phyloP scores from a whole-genome alignment of 2,329 filamentous ascomycete species.

The Ophiostoma ulmi region DNA sequence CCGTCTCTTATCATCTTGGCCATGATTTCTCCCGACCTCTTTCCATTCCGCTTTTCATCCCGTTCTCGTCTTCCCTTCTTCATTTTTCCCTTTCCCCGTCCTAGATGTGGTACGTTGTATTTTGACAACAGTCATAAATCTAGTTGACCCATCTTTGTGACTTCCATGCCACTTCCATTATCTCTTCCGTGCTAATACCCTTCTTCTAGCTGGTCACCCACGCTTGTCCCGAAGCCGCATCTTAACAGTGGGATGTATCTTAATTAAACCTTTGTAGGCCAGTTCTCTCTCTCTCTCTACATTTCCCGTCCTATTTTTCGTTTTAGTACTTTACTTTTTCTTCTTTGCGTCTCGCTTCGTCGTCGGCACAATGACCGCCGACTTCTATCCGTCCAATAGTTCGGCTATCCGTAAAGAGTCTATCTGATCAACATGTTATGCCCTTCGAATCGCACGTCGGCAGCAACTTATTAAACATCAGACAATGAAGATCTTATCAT shows the following conservation, averaged over 20 bases:
- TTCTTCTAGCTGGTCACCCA: background rate
- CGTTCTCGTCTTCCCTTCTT: background rate
- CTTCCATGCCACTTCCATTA: no score
- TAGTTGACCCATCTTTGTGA: no score
- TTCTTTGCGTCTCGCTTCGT: background rate
- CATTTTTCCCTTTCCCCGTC: background rate
- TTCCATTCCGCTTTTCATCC: background rate
- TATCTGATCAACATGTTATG: background rate
- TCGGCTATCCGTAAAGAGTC: background rate
- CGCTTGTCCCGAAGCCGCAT: background rate
- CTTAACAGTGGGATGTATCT: background rate
- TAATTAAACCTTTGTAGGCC: background rate
- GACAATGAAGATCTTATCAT: background rate
- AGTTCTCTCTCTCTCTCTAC: no score
- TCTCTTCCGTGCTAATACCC: no score
- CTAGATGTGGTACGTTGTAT: background rate
- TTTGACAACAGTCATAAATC: background rate
- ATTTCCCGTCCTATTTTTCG: no score
- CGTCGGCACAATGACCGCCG: constrained; percentile 2
- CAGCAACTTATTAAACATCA: no score
- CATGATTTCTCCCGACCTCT: background rate
- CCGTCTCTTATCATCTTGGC: background rate
- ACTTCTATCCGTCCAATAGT: background rate
- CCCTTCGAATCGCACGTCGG: no score
- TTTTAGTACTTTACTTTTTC: background rate